Evolutionary conservation across 305 asterid species (phyloP), one percentile per base, ranked within the genome.

Genomic region (Petunia hybrid): DNA sequence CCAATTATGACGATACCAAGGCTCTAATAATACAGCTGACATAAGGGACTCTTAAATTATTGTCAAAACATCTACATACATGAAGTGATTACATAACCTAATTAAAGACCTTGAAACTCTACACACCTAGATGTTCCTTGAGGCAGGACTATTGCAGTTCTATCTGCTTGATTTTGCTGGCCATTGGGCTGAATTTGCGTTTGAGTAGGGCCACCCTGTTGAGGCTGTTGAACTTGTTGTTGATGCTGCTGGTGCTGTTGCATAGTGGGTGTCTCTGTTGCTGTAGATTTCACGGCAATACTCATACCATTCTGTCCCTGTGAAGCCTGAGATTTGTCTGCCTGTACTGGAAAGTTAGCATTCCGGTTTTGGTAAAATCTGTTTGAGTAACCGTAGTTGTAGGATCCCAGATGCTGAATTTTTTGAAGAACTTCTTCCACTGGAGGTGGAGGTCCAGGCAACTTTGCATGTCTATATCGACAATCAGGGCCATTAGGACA

Each of bases 101-200:
- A 85, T 88, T 86, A 89, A 92, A 92, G 93, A 89, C 91, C 92
- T 92, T 91, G 90, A 89, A 84, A 84, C 90, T 88, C 90, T 85
- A 95, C 99, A 91, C 92, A 95, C 99, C 99, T 95, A 95, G 97
- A 88, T 86, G 96, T 91, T 91, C 98, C 99, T 91, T 92, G 98
- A 84, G 98, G 98, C 89, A 95, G 89, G 83, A 97, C 89, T 79
- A 92, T 84, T 3, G 97, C 91, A 42, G 75, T 83, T 90, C 88
- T 91, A 89, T 81, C 90, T 77, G 91, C 85, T 89, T 89, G 98
- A 85, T 82, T 95, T 86, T 87, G 98, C 87, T 85, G 97, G 83
- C 87, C 88, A 86, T 66, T 87, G 83, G 90, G 82, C 82, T 84
- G 82, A 87, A 84, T 93, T 87, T 83, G 98, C 77, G 81, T 55